Conservation (phyloP, 192 early-diverging fungal species). For the Coemansia sp. region DNA sequence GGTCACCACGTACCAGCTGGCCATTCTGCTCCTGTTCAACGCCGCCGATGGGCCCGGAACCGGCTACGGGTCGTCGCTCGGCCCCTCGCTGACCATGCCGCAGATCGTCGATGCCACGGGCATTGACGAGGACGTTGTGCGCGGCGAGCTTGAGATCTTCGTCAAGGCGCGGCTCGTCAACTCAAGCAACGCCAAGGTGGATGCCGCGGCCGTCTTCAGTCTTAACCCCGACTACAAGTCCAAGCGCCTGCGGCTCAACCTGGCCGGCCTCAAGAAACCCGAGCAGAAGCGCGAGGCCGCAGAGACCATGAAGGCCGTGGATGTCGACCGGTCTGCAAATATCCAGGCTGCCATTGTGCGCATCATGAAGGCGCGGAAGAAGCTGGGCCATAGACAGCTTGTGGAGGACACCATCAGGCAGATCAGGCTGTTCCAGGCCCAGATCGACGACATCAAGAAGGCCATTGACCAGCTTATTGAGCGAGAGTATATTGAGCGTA, state of each 20-base stretch:
- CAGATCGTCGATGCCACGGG: slow-evolving; percentile 78
- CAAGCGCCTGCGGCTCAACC: slow-evolving; percentile 87
- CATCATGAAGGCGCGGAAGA: slow-evolving; percentile 98
- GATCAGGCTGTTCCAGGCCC: slow-evolving; percentile 88
- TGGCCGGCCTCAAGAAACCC: slow-evolving; percentile 80
- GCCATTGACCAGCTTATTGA: slow-evolving; percentile 93
- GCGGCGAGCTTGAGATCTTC: slow-evolving; percentile 70
- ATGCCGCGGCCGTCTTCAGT: slow-evolving; percentile 56
- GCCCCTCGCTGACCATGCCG: slow-evolving; percentile 60
- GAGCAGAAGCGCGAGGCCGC: slow-evolving; percentile 92
- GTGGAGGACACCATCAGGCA: slow-evolving; percentile 90
- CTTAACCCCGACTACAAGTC: slow-evolving; percentile 84
- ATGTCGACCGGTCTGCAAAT: slow-evolving; percentile 86
- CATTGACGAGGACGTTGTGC: slow-evolving; percentile 67
- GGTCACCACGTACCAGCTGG: slow-evolving; percentile 92
- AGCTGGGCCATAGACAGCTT: slow-evolving; percentile 79
- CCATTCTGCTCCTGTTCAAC: slow-evolving; percentile 91
- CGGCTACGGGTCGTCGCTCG: slow-evolving; percentile 56
- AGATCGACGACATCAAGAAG: slow-evolving; percentile 92
- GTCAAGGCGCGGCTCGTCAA: slow-evolving; percentile 82
- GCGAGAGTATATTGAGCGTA: slow-evolving; percentile 90
- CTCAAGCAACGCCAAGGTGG: slow-evolving; percentile 17
- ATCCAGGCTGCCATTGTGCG: slow-evolving; percentile 99
- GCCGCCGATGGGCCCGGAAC: slow-evolving; percentile 53
- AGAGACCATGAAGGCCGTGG: slow-evolving; percentile 90